Base-by-base conservation (phyloP, 2,329 filamentous ascomycete species). In the Ophiostoma quercus region DNA sequence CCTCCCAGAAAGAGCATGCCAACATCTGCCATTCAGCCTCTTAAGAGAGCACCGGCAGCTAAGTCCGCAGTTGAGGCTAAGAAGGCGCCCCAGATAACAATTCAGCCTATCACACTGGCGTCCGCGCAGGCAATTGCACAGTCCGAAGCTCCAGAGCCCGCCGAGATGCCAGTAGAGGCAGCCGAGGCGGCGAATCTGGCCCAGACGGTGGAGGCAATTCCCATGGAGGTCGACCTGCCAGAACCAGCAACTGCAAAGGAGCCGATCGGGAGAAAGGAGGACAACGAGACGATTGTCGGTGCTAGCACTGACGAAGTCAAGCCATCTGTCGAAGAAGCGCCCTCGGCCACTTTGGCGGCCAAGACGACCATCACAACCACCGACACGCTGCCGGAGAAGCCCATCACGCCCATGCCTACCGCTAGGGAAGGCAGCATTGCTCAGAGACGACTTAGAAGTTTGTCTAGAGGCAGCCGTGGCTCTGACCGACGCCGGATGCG, bases 21-120 rank as follows among this genome's bases (percentile, higher is more conserved):
- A 0, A 83, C 83, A 4, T 88, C 86, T 25, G 86, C 86, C 39
- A 88, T 88, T 70, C 82, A 86, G 69, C 86, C 86, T 1, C 84
- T 87, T 68, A 77, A 81, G 68, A 77, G 80, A 67, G 82, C 84
- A 14, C 16, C 60, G 4, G 7, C 34, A 2, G 77, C 82, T 6
- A 84, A 83, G 73, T 75, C 78, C 14, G 70, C 78, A 0, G 81
- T 83, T 25, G 71, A 77, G 7, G 83, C 80, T 73, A 84, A 82
- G 72, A 43, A 47, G 63, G 62, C 19, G 67, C 67, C 57, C 5
- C 67, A 60, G 34, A 66, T 66, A 4, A 66, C 39, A 3, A 66
- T 66, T 2, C 65, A 66, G 39, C 65, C 65, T 19, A 66, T 66
- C n/a, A 66, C 37, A 14, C n/a, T 39, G 19, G 62, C 62, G 2